A percentile compares a stretch with the other conserved stretches of the same genome.
Evolutionary conservation across 768 basidiomycete species (phyloP).

Genomic region (Podaxis rugospora): DNA sequence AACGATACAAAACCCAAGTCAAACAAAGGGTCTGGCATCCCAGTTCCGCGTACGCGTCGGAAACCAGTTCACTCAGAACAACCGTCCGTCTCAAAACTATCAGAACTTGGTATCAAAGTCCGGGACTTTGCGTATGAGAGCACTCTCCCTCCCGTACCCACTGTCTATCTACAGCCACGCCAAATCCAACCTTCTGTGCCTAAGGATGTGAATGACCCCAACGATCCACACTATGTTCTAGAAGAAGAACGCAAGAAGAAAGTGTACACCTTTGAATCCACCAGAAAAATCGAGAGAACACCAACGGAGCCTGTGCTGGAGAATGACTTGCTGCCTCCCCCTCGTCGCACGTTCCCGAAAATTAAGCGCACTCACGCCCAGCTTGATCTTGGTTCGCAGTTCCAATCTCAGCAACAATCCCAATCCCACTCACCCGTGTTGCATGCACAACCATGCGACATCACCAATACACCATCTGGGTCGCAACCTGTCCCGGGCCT

Average conservation of each 20-base stretch:
- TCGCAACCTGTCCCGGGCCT: constrained; percentile 3
- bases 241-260: constrained; percentile 15
- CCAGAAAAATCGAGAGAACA: constrained; percentile 26
- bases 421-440: background rate
- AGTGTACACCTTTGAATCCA: constrained; percentile 11
- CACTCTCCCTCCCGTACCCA: constrained; percentile 54
- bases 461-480: background rate
- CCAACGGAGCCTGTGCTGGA: constrained; percentile 28
- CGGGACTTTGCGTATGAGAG: constrained; percentile 70
- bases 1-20: background rate
- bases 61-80: constrained; percentile 15
- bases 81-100: constrained; percentile 19
- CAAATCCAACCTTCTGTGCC: constrained; percentile 42
- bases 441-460: background rate
- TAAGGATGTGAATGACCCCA: constrained; percentile 19
- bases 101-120: constrained; percentile 37
- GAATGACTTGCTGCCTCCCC: constrained; percentile 14
- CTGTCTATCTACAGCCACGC: constrained; percentile 42
- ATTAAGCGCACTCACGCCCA: constrained; percentile 18
- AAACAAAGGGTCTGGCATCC: background rate
- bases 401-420: background rate
- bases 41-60: background rate
- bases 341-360: constrained; percentile 22
- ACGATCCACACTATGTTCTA: constrained; percentile 10
- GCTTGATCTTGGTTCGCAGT: constrained; percentile 4